Percentiles rank a stretch among this genome's conserved stretches.
Evolutionary conservation across 192 early-diverging fungal species (phyloP).

Genomic region (Entophlyctis helioformis): DNA sequence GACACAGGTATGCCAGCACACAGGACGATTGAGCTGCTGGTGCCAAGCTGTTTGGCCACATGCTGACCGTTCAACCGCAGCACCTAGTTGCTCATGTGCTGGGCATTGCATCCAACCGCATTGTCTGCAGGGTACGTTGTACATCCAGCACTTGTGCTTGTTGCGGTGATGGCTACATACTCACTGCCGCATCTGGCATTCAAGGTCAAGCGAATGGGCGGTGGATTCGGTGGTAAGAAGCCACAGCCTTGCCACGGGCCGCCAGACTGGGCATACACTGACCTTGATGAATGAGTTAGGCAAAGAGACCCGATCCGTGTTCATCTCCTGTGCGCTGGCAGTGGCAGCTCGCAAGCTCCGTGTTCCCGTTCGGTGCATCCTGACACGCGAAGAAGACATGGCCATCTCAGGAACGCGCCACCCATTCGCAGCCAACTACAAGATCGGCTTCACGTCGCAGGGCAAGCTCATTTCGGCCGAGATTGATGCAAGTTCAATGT

Average conservation of each 20-base stretch:
- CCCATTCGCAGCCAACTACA: conserved; percentile 69
- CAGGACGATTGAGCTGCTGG: not conserved
- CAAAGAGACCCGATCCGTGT: conserved; percentile 45
- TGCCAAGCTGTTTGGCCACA: not conserved
- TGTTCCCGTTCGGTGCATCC: conserved; percentile 60
- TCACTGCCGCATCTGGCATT: too few relatives aligned
- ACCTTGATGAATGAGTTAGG: too few relatives aligned
- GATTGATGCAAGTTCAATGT: conserved; percentile 12
- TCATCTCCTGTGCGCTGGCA: conserved; percentile 49
- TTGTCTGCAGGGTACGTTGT: conserved; percentile 59
- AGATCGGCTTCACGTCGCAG: conserved; percentile 54
- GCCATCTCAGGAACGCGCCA: conserved; percentile 44
- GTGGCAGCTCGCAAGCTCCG: conserved; percentile 57
- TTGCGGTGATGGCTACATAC: too few relatives aligned
- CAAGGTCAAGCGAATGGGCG: conserved; percentile 81
- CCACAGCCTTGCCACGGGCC: conserved; percentile 6
- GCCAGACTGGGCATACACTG: conserved; percentile 1
- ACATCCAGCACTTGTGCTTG: too few relatives aligned
- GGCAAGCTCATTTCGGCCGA: conserved; percentile 59
- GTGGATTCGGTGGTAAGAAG: conserved; percentile 79
- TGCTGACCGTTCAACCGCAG: conserved; percentile 4
- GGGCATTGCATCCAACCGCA: conserved; percentile 56
- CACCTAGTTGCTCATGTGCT: conserved; percentile 55
- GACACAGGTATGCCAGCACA: conserved; percentile 31
- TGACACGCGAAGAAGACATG: conserved; percentile 82